Evolutionary conservation across 306 rosid species (phyloP).

Genomic region (Citrullus colocynthis): DNA sequence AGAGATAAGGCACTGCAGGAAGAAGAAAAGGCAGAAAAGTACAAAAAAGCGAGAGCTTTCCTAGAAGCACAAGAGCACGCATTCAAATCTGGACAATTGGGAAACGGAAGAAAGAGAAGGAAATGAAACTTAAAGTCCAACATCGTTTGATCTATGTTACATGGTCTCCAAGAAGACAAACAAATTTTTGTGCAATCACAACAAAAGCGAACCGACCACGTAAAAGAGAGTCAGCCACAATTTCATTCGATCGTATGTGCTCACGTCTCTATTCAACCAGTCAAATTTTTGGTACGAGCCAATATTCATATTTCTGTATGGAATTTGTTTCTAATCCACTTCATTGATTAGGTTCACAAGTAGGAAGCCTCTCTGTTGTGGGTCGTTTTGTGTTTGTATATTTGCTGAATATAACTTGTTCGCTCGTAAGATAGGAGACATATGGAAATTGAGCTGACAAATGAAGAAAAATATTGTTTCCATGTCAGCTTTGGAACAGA

Average conservation of each 20-base stretch:
- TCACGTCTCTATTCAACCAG: not conserved
- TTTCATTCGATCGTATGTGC: not conserved
- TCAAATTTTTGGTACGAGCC: not conserved
- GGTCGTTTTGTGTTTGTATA: not conserved
- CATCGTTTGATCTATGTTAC: not conserved
- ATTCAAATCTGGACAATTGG: conserved; percentile 80
- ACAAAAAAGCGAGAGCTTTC: conserved; percentile 54
- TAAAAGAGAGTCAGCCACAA: not conserved
- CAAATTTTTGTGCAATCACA: not conserved
- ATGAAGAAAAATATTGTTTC: not conserved
- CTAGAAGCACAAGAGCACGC: conserved; percentile 84
- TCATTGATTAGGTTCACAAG: not conserved
- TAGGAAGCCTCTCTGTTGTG: not conserved
- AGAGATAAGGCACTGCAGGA: conserved; percentile 42
- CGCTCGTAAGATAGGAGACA: not conserved
- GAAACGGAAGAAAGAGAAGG: conserved; percentile 76
- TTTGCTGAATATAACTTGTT: not conserved
- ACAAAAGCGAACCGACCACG: not conserved
- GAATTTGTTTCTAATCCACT: not conserved
- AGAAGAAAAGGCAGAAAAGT: conserved; percentile 58
- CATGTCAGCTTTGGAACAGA: too few relatives aligned
- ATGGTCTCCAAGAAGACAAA: not conserved
- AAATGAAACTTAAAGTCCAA: conserved; percentile 19
- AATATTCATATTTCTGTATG: not conserved
- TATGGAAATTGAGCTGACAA: not conserved